Conservation (phyloP, 805 yeast genomes). For the Candida tammaniensis region DNA sequence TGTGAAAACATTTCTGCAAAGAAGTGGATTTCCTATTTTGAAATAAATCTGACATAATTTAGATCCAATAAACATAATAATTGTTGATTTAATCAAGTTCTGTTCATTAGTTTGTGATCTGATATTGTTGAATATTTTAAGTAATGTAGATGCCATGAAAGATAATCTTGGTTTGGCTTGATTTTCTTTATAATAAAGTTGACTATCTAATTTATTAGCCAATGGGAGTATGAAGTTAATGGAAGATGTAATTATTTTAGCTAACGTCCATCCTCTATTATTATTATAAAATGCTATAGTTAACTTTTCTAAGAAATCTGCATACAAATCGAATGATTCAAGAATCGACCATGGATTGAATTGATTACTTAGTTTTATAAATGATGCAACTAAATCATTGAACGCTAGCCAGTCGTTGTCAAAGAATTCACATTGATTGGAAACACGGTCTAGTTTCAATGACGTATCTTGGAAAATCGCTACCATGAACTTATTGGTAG, state of each 20-base stretch:
- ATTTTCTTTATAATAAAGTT: conserved; percentile 42
- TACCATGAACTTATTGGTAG: conserved; percentile 6
- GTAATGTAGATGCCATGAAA: conserved; percentile 50
- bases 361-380: conserved; percentile 46
- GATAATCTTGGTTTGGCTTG: conserved; percentile 44
- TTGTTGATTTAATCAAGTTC: conserved; percentile 37
- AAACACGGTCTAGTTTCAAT: not conserved
- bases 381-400: conserved; percentile 42
- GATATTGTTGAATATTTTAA: conserved; percentile 60
- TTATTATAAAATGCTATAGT: conserved; percentile 49
- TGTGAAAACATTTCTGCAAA: conserved; percentile 60
- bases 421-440: no score
- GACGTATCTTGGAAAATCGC: conserved; percentile 8
- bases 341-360: conserved; percentile 52
- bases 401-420: conserved; percentile 44
- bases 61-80: conserved; percentile 52
- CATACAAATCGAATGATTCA: conserved; percentile 53
- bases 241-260: conserved; percentile 32
- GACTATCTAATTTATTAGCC: conserved; percentile 36
- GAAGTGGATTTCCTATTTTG: conserved; percentile 50
- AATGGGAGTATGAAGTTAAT: conserved; percentile 43
- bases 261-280: conserved; percentile 33
- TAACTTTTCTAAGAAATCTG: conserved; percentile 45
- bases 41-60: conserved; percentile 57
- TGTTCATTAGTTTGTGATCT: conserved; percentile 43